Evolutionary conservation across 352 stramenopile species (phyloP).

Genomic region (Stramenopiles sp.): DNA sequence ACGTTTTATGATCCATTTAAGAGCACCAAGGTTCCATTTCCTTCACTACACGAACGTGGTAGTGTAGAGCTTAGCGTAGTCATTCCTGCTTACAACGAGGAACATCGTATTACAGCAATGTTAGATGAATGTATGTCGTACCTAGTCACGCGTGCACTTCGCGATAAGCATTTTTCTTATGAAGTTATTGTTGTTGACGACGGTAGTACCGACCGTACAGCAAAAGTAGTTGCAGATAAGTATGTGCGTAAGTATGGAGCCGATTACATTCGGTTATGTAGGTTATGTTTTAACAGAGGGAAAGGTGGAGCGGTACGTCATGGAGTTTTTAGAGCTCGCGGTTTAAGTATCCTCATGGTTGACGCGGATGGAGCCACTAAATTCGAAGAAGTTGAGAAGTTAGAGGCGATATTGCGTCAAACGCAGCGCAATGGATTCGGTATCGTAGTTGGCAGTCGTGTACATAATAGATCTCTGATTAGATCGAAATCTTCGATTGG

Average conservation of each 20-base stretch:
- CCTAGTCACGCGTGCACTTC: slow-evolving; percentile 20
- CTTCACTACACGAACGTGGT: too few species aligned
- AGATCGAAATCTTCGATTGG: slow-evolving; percentile 10
- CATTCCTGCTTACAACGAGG: slow-evolving; percentile 46
- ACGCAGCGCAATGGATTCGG: slow-evolving; percentile 19
- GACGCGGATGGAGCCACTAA: slow-evolving; percentile 62
- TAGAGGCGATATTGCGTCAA: slow-evolving; percentile 18
- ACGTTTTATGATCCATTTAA: too few species aligned
- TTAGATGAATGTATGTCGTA: slow-evolving; percentile 30
- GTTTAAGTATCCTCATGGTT: slow-evolving; percentile 38
- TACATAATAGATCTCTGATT: too few species aligned
- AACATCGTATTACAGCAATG: slow-evolving; percentile 33
- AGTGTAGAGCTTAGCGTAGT: too few species aligned
- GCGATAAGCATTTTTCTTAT: slow-evolving; percentile 22
- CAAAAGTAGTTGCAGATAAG: slow-evolving; percentile 20
- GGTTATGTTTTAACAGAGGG: slow-evolving; percentile 39
- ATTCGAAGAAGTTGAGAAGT: slow-evolving; percentile 39
- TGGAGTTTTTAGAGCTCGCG: slow-evolving; percentile 35
- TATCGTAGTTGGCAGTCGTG: slow-evolving; percentile 47
- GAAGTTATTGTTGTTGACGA: slow-evolving; percentile 67
- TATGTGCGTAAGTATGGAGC: slow-evolving; percentile 23
- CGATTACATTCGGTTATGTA: slow-evolving; percentile 29
- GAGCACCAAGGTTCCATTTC: too few species aligned
- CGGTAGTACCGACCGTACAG: slow-evolving; percentile 38
- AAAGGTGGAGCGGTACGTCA: slow-evolving; percentile 49